Conservation (phyloP, 371 early-diverging fungal species). For the Massospora cicadina region DNA sequence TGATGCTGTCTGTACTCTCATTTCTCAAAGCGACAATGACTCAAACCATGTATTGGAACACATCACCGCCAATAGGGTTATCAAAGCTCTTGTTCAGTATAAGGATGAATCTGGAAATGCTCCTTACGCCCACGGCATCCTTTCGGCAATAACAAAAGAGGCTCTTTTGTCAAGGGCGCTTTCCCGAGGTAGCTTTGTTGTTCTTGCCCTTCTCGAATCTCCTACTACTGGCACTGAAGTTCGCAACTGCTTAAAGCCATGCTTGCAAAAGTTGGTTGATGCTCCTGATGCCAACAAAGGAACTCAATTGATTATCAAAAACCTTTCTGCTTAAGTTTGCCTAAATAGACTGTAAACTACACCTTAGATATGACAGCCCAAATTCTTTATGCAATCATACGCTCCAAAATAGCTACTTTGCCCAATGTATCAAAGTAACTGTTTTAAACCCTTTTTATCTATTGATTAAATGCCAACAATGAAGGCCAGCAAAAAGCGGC, state of each 20-base stretch:
- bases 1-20: constrained; percentile 1
- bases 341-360: not conserved
- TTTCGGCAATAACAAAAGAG: constrained; percentile 13
- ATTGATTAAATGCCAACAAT: too few relatives aligned
- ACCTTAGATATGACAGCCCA: too few relatives aligned
- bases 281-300: not conserved
- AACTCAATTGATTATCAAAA: not conserved
- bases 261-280: not conserved
- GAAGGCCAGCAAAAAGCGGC: too few relatives aligned
- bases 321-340: not conserved
- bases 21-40: constrained; percentile 13
- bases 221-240: not conserved
- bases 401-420: too few relatives aligned
- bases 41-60: constrained; percentile 33
- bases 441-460: too few relatives aligned
- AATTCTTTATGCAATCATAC: too few relatives aligned
- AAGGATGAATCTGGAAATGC: constrained; percentile 30
- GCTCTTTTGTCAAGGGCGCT: constrained; percentile 14
- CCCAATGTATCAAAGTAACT: too few relatives aligned
- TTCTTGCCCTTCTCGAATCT: constrained; percentile 33
- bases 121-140: constrained; percentile 18
- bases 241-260: not conserved
- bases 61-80: constrained; percentile 33
- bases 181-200: constrained; percentile 26
- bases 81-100: constrained; percentile 36